Evolutionary conservation across 257 asterid species (phyloP).

Genomic region (Thymus quinquecostatus): DNA sequence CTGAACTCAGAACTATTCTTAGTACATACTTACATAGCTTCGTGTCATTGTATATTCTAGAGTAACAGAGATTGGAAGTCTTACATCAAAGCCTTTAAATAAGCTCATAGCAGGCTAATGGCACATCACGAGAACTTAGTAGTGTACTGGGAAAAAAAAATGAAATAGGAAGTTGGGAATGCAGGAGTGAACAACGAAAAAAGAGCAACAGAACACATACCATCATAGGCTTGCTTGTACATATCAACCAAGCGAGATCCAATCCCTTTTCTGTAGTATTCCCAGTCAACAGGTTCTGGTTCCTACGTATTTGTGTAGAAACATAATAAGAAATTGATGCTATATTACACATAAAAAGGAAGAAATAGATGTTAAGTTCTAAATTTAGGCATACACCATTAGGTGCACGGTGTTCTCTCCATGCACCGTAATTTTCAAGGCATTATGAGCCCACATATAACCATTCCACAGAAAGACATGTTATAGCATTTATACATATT

Average conservation of each 20-base stretch:
- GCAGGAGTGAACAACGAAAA: conserved; percentile 9
- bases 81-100: conserved; percentile 3
- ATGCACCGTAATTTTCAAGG: background rate
- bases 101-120: conserved; percentile 6
- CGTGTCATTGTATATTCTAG: background rate
- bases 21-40: background rate
- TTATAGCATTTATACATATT: background rate
- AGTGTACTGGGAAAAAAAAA: background rate
- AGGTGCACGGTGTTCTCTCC: background rate
- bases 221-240: conserved; percentile 92
- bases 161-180: background rate
- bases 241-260: conserved; percentile 92
- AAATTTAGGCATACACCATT: background rate
- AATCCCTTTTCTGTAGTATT: conserved; percentile 84
- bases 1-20: background rate
- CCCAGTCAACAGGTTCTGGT: conserved; percentile 97
- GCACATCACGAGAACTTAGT: background rate
- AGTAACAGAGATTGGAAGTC: background rate
- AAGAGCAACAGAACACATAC: conserved; percentile 40
- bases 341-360: background rate
- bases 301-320: conserved; percentile 50
- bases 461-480: background rate
- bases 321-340: conserved; percentile 7
- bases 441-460: background rate
- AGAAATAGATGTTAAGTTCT: background rate